Percentiles rank a stretch among this genome's conserved stretches.
Evolutionary conservation across 345 rosid species (phyloP).

Genomic region (Citrus sp.): DNA sequence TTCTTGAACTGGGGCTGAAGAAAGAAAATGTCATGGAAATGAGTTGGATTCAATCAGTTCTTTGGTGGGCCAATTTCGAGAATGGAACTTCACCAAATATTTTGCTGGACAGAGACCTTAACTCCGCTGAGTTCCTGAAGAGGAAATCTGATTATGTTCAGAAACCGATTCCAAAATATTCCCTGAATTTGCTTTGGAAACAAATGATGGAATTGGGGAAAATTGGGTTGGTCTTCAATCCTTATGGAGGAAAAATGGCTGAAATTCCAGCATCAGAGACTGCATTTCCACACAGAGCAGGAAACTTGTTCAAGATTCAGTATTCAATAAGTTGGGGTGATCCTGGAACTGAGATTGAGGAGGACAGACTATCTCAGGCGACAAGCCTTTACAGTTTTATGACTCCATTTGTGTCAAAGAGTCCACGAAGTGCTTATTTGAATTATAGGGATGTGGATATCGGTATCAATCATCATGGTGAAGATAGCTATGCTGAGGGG

Average conservation of each 20-base stretch:
- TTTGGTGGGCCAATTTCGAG: conserved; percentile 45
- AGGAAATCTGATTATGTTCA: conserved; percentile 69
- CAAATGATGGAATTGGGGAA: conserved; percentile 35
- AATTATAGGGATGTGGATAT: conserved; percentile 27
- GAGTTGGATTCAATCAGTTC: conserved; percentile 56
- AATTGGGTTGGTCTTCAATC: conserved; percentile 30
- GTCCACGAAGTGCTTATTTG: conserved; percentile 28
- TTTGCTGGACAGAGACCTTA: conserved; percentile 27
- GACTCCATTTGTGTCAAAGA: conserved; percentile 30
- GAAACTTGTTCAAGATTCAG: conserved; percentile 51
- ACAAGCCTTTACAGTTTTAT: conserved; percentile 15
- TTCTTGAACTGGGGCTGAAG: conserved; percentile 48
- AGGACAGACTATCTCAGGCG: not conserved
- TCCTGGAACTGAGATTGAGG: conserved; percentile 16
- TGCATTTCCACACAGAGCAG: conserved; percentile 56
- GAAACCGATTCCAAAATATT: conserved; percentile 31
- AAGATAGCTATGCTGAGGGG: conserved; percentile 6
- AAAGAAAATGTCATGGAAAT: conserved; percentile 40
- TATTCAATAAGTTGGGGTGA: conserved; percentile 43
- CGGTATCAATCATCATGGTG: conserved; percentile 6
- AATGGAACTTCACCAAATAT: conserved; percentile 24
- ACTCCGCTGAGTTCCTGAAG: conserved; percentile 32
- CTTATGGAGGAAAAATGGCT: conserved; percentile 66
- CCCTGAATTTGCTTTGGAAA: conserved; percentile 37
- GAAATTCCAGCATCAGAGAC: conserved; percentile 40